Evolutionary conservation across 2,329 filamentous ascomycete species (phyloP).

Genomic region (Colletotrichum incanum): DNA sequence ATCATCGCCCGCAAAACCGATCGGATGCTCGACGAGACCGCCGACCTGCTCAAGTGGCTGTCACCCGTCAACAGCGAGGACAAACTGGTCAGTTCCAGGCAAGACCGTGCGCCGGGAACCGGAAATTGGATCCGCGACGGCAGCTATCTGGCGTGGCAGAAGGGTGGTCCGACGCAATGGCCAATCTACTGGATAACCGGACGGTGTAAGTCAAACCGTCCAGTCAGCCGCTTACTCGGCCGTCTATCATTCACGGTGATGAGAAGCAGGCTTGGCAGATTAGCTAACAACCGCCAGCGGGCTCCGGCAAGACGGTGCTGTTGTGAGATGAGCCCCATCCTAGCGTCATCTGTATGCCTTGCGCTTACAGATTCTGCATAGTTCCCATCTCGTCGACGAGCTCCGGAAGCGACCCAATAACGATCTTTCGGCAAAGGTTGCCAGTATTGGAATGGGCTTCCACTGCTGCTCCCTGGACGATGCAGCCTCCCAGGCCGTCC

Average conservation of each 20-base stretch:
- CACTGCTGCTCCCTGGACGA: constrained; percentile 48
- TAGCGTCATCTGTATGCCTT: neutral
- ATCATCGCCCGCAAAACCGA: constrained; percentile 42
- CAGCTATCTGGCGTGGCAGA: constrained; percentile 43
- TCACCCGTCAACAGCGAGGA: constrained; percentile 44
- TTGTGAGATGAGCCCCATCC: constrained; percentile 43
- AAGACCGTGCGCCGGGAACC: constrained; percentile 44
- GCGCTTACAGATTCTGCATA: constrained; percentile 16
- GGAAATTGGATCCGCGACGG: constrained; percentile 45
- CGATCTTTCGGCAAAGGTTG: constrained; percentile 3
- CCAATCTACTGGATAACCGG: constrained; percentile 48
- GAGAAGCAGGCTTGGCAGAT: neutral
- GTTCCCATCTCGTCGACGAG: constrained; percentile 47
- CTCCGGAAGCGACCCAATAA: constrained; percentile 33
- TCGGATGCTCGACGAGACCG: constrained; percentile 42
- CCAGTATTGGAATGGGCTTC: constrained; percentile 44
- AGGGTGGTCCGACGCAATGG: constrained; percentile 23
- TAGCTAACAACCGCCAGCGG: constrained; percentile 43
- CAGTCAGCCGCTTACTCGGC: neutral
- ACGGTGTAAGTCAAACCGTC: constrained; percentile 44
- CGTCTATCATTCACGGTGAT: too few species aligned
- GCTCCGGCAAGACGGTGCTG: constrained; percentile 50
- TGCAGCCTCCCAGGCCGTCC: constrained; percentile 47
- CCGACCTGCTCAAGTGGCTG: constrained; percentile 44
- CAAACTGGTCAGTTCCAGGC: constrained; percentile 37